These are phyloP conservation scores for Ustilago loliicola DNA, from an alignment of 1,284 basidiomycete species.

Conservation along the genomic window DNA sequence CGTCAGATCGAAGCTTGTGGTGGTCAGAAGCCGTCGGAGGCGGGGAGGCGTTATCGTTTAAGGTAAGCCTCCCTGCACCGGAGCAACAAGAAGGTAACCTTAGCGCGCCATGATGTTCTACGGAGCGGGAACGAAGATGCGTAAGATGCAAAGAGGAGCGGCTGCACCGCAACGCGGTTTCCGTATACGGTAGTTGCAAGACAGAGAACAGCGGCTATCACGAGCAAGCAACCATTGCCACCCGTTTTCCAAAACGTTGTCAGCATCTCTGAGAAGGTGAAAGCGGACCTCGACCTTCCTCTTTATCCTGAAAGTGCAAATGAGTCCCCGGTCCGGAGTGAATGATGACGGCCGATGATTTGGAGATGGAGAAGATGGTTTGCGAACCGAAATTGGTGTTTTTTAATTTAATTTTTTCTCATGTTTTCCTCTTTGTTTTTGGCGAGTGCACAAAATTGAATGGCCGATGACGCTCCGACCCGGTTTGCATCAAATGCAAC, in stretches of 20 bases:
- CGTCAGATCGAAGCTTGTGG: background rate
- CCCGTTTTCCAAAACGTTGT: background rate
- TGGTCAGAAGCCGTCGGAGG: background rate
- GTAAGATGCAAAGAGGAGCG: background rate
- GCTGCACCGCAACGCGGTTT: background rate
- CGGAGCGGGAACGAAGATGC: constrained; percentile 4
- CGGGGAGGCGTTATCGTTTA: background rate
- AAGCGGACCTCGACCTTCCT: background rate
- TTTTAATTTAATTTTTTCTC: background rate
- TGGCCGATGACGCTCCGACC: constrained; percentile 18
- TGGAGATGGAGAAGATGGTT: background rate
- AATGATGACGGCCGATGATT: background rate
- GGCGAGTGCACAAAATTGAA: constrained; percentile 2
- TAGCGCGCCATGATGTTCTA: constrained; percentile 2
- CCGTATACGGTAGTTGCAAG: background rate
- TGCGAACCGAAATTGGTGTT: background rate
- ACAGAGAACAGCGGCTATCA: constrained; percentile 3
- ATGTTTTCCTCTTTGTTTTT: background rate
- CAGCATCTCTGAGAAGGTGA: background rate
- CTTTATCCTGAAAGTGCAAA: background rate
- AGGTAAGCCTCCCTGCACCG: constrained; percentile 1
- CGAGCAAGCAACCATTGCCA: background rate
- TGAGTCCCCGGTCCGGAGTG: background rate
- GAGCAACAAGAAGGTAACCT: background rate
- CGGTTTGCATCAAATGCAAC: background rate